Evolutionary conservation across 352 stramenopile genomes (phyloP).

Genomic region (Plasmopara viticola): DNA sequence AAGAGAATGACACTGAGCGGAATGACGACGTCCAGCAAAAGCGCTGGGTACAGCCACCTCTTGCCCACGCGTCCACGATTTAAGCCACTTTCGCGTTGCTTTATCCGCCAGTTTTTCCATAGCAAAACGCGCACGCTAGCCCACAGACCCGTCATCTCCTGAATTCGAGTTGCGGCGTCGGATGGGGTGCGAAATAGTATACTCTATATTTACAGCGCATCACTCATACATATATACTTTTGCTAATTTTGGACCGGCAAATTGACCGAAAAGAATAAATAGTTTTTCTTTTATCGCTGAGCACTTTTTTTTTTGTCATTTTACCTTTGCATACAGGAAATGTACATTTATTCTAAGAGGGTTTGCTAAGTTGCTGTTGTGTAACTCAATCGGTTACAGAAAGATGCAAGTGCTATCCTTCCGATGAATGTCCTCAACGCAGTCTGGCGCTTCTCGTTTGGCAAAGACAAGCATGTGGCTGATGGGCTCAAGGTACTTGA

Average conservation of each 20-base stretch:
- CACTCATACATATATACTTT: too few relatives aligned
- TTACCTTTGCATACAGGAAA: too few relatives aligned
- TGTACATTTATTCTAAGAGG: too few relatives aligned
- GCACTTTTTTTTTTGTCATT: too few relatives aligned
- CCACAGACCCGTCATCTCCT: conserved; percentile 22
- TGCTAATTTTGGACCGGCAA: too few relatives aligned
- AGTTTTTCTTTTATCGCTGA: too few relatives aligned
- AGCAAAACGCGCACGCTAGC: conserved; percentile 49
- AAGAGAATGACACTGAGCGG: conserved; percentile 53
- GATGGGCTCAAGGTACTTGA: conserved; percentile 38
- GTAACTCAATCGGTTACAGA: background rate
- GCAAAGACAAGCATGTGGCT: conserved; percentile 24
- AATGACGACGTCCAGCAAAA: conserved; percentile 64
- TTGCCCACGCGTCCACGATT: conserved; percentile 33
- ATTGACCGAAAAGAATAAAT: too few relatives aligned
- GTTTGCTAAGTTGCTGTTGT: conserved; percentile 1
- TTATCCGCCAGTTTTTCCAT: conserved; percentile 80
- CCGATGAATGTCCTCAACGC: conserved; percentile 44
- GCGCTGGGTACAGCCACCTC: conserved; percentile 58
- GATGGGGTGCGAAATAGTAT: background rate
- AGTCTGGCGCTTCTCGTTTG: conserved; percentile 38
- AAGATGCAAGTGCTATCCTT: background rate
- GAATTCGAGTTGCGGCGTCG: background rate
- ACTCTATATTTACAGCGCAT: background rate
- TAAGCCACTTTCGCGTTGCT: conserved; percentile 72